Conservation (phyloP, 768 basidiomycete species). For the Kwoniella europaea region DNA sequence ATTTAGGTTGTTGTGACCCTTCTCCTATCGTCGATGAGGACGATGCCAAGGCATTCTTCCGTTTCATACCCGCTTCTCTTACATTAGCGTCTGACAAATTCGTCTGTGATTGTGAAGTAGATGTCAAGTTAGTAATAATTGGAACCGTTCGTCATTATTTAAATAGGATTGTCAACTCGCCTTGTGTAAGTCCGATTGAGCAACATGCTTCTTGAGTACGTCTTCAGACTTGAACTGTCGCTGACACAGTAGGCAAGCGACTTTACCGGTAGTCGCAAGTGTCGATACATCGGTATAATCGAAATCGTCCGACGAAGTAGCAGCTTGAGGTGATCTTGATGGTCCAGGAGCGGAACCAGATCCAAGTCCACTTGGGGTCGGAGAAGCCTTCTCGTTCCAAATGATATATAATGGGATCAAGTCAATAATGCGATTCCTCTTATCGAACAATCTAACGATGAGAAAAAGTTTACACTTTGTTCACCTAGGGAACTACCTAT, state of each 20-base stretch:
- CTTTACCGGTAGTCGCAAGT: conserved; percentile 60
- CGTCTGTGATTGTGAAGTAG: conserved; percentile 65
- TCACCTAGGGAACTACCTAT: conserved; percentile 11
- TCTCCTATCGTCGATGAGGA: not conserved
- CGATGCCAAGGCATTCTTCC: conserved; percentile 64
- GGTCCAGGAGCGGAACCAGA: not conserved
- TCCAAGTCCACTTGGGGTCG: not conserved
- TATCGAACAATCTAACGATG: not conserved
- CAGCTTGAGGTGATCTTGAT: conserved; percentile 4
- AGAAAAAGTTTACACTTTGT: conserved; percentile 17
- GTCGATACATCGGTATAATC: conserved; percentile 73
- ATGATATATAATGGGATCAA: not conserved
- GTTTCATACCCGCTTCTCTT: conserved; percentile 64
- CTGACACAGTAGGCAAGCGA: conserved; percentile 88
- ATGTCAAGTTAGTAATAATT: conserved; percentile 37
- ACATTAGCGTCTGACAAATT: conserved; percentile 69
- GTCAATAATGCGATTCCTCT: conserved; percentile 10
- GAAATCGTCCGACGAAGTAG: conserved; percentile 62
- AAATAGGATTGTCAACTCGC: conserved; percentile 60
- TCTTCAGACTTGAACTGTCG: conserved; percentile 89
- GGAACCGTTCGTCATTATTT: conserved; percentile 45
- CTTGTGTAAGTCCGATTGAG: conserved; percentile 95
- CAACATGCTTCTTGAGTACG: conserved; percentile 84
- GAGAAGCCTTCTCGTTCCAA: conserved; percentile 3
- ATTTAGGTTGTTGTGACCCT: conserved; percentile 66